These are phyloP conservation scores for Curvularia eragrostidis DNA, from an alignment of 2,329 filamentous ascomycete species.

Conservation along the genomic window DNA sequence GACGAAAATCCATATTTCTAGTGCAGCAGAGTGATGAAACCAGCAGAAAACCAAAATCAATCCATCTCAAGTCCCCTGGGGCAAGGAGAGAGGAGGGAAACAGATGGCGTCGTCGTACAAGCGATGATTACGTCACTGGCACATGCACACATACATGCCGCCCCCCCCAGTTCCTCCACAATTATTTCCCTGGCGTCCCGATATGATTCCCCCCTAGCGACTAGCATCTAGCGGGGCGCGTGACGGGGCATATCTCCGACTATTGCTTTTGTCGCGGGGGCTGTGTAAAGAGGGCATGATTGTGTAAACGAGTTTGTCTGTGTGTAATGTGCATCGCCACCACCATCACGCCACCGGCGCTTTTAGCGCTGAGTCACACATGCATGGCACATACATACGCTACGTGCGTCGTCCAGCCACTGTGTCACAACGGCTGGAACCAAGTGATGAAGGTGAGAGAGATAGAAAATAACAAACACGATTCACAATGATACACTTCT, in stretches of 20 bases:
- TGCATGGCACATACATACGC: neutral
- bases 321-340: neutral
- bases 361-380: slow-evolving; percentile 1
- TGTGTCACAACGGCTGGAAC: neutral
- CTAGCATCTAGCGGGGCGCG: too few species aligned
- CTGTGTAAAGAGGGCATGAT: neutral
- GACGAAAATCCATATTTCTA: neutral
- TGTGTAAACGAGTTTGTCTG: too few species aligned
- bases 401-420: neutral
- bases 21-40: too few species aligned
- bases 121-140: too few species aligned
- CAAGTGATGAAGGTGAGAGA: neutral
- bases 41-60: too few species aligned
- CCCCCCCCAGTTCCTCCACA: neutral
- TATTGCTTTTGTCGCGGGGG: neutral
- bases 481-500: neutral
- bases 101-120: too few species aligned
- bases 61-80: too few species aligned
- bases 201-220: too few species aligned
- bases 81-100: too few species aligned
- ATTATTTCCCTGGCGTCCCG: too few species aligned
- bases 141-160: too few species aligned
- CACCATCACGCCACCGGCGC: neutral
- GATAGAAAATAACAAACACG: neutral
- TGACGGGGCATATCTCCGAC: neutral